phyloP scores from a whole-genome alignment of 768 basidiomycete genomes.

The Boletus reticulatus region DNA sequence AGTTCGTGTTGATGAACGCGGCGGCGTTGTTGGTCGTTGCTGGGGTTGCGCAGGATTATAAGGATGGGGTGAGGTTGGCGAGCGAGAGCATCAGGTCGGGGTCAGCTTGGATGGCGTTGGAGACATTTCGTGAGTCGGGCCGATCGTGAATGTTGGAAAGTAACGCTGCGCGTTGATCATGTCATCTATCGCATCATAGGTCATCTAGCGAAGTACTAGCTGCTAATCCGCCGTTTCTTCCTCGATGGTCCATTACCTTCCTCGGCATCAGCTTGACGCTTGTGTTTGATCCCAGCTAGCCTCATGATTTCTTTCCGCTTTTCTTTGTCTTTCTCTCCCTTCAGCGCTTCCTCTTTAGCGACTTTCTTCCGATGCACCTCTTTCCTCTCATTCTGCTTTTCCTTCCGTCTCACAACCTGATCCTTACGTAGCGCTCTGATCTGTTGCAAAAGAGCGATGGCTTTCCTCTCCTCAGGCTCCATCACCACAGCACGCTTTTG shows the following conservation, averaged over 20 bases:
- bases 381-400: conserved; percentile 83
- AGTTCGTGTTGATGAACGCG: conserved; percentile 91
- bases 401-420: conserved; percentile 71
- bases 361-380: conserved; percentile 67
- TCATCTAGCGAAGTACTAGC: neutral
- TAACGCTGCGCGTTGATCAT: too few species aligned
- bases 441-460: conserved; percentile 88
- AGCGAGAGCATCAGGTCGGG: conserved; percentile 57
- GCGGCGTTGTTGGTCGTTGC: conserved; percentile 86
- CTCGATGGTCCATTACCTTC: conserved; percentile 43
- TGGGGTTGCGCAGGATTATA: conserved; percentile 66
- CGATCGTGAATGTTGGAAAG: too few species aligned
- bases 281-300: conserved; percentile 65
- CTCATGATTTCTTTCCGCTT: conserved; percentile 77
- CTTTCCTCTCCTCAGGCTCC: conserved; percentile 94
- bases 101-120: conserved; percentile 56
- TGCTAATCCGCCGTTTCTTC: conserved; percentile 52
- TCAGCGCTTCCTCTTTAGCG: conserved; percentile 63
- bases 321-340: conserved; percentile 69
- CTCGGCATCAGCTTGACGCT: conserved; percentile 59
- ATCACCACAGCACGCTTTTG: conserved; percentile 94
- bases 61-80: conserved; percentile 70
- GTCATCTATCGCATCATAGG: too few species aligned
- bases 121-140: conserved; percentile 31
- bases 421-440: conserved; percentile 90